Conservation (phyloP, 2,329 filamentous ascomycete genomes). For the Orbilia blumenaviensis region DNA sequence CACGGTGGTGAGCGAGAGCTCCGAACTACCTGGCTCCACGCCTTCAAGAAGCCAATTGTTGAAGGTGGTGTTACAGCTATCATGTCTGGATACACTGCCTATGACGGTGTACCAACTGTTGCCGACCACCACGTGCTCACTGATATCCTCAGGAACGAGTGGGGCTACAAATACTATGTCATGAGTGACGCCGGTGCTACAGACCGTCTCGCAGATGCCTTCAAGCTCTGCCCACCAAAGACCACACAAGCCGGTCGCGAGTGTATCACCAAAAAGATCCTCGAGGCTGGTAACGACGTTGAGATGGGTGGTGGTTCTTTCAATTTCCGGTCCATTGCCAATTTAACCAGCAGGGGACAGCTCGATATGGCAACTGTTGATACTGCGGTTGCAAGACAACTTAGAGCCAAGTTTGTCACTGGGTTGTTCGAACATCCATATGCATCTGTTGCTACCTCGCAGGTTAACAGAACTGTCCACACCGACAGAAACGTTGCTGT, state of each 20-base stretch:
- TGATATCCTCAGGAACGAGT: constrained; percentile 74
- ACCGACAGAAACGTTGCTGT: constrained; percentile 69
- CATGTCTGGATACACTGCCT: constrained; percentile 79
- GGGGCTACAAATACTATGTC: constrained; percentile 76
- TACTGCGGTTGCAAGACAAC: constrained; percentile 71
- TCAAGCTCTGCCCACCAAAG: constrained; percentile 70
- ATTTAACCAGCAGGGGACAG: constrained; percentile 70
- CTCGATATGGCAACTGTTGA: constrained; percentile 71
- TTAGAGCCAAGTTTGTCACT: constrained; percentile 74
- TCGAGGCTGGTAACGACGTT: constrained; percentile 75
- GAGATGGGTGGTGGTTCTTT: constrained; percentile 81
- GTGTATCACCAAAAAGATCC: constrained; percentile 66
- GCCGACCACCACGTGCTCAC: constrained; percentile 73
- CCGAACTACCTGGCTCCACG: constrained; percentile 68
- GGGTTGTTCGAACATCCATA: constrained; percentile 78
- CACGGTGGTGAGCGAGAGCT: constrained; percentile 68
- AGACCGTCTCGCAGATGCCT: constrained; percentile 64
- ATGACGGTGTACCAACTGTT: constrained; percentile 75
- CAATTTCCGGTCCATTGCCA: constrained; percentile 73
- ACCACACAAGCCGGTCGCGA: constrained; percentile 62
- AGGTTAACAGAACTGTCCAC: constrained; percentile 71
- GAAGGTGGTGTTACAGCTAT: constrained; percentile 74
- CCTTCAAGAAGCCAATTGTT: constrained; percentile 75
- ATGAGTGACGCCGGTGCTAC: constrained; percentile 70
- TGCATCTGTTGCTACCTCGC: constrained; percentile 67